These are phyloP conservation scores for Bauhinia variegata DNA, from an alignment of 306 rosid species.

Conservation along the genomic window DNA sequence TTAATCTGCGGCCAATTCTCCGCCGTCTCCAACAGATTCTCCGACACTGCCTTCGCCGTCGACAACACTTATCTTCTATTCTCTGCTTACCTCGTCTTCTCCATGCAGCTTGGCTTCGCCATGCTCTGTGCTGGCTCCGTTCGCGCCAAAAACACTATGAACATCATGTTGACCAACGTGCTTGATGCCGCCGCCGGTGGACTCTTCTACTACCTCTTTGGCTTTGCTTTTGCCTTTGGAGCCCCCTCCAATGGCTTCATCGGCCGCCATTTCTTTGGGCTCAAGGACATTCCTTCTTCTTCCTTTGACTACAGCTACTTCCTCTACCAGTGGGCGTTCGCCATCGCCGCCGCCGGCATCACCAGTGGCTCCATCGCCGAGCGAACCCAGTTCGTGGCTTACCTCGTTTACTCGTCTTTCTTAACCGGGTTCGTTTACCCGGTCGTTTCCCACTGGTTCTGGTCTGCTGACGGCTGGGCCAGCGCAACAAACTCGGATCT, in stretches of 20 bases:
- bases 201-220: conserved; percentile 86
- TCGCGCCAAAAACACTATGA: conserved; percentile 98
- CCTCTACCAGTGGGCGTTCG: conserved; percentile 95
- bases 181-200: conserved; percentile 94
- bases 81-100: conserved; percentile 92
- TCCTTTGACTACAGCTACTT: conserved; percentile 57
- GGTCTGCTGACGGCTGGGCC: conserved; percentile 94
- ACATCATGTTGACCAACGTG: conserved; percentile 96
- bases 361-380: conserved; percentile 93
- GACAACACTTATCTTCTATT: conserved; percentile 85
- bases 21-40: conserved; percentile 39
- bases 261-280: conserved; percentile 78
- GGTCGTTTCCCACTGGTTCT: conserved; percentile 86
- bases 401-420: conserved; percentile 77
- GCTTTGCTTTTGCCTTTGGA: conserved; percentile 91
- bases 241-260: conserved; percentile 81
- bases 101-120: conserved; percentile 97
- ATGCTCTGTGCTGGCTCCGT: conserved; percentile 99
- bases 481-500: too few species aligned
- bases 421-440: conserved; percentile 95
- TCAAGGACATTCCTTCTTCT: conserved; percentile 41
- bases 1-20: conserved; percentile 59
- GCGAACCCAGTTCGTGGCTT: conserved; percentile 85
- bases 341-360: conserved; percentile 95
- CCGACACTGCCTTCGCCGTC: conserved; percentile 58